These are phyloP conservation scores for Monosporascus sp. DNA, from an alignment of 2,329 filamentous ascomycete genomes.

Conservation along the genomic window DNA sequence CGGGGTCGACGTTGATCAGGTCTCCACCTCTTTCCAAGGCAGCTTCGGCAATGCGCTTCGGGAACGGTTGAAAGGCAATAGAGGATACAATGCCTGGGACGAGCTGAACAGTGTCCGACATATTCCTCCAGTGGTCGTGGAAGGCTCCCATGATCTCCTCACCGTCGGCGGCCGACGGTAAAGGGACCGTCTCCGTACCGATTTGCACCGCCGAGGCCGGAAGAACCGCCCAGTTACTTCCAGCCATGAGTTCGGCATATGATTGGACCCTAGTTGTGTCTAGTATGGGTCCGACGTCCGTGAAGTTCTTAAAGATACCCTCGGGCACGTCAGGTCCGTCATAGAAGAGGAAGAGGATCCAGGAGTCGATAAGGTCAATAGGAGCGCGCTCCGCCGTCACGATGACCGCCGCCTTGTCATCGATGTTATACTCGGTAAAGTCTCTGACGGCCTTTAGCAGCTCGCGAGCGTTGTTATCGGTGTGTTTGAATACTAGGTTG, in stretches of 20 bases:
- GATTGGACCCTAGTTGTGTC: constrained; percentile 42
- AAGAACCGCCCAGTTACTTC: constrained; percentile 37
- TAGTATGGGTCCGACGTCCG: constrained; percentile 35
- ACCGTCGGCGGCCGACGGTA: constrained; percentile 22
- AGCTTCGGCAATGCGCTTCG: constrained; percentile 28
- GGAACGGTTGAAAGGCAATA: constrained; percentile 35
- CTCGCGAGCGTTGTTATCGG: constrained; percentile 22
- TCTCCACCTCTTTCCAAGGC: constrained; percentile 30
- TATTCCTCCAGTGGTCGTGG: constrained; percentile 29
- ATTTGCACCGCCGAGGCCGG: constrained; percentile 28
- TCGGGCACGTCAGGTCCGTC: constrained; percentile 48
- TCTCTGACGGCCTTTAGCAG: constrained; percentile 45
- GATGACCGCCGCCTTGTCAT: constrained; percentile 56
- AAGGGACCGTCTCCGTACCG: constrained; percentile 31
- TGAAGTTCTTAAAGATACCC: constrained; percentile 52
- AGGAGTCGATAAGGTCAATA: constrained; percentile 42
- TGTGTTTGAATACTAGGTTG: constrained; percentile 32
- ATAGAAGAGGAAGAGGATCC: constrained; percentile 60
- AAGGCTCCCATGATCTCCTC: constrained; percentile 25
- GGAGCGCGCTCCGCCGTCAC: constrained; percentile 45
- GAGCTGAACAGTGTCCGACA: constrained; percentile 18
- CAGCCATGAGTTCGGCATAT: constrained; percentile 41
- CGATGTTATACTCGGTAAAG: constrained; percentile 52
- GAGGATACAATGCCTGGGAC: constrained; percentile 26
- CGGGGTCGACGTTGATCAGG: constrained; percentile 34